Evolutionary conservation across 306 rosid species (phyloP).

Genomic region (Vigna mungo): DNA sequence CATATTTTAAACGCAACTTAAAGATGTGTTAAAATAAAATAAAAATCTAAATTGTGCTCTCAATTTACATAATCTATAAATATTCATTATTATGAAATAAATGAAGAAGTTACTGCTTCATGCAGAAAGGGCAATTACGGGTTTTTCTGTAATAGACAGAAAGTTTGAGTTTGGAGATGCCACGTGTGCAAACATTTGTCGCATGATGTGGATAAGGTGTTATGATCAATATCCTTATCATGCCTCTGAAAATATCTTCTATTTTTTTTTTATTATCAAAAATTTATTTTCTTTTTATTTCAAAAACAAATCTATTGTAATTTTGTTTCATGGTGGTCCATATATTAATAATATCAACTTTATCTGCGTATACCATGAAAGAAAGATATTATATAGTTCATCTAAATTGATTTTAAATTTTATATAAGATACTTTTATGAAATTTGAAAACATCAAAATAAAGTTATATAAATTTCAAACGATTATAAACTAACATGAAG

Average conservation of each 20-base stretch:
- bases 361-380: background rate
- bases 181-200: slow-evolving; percentile 50
- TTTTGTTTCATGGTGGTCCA: background rate
- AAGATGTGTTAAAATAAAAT: too few species aligned
- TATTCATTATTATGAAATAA: background rate
- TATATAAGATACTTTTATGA: too few species aligned
- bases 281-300: background rate
- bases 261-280: too few species aligned
- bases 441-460: too few species aligned
- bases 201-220: slow-evolving; percentile 54
- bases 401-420: too few species aligned
- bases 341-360: background rate
- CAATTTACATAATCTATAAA: too few species aligned
- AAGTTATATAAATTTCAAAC: too few species aligned
- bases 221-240: background rate
- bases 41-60: too few species aligned
- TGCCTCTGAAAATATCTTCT: slow-evolving; percentile 20
- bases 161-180: slow-evolving; percentile 19
- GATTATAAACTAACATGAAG: too few species aligned
- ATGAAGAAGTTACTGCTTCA: background rate
- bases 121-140: slow-evolving; percentile 38
- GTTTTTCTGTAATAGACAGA: background rate
- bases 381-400: background rate
- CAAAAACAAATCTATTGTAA: background rate
- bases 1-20: background rate